Evolutionary conservation across 2,329 filamentous ascomycete species (phyloP), one percentile per base, ranked within the genome.

Genomic region (Phaeosphaeria sp.): DNA sequence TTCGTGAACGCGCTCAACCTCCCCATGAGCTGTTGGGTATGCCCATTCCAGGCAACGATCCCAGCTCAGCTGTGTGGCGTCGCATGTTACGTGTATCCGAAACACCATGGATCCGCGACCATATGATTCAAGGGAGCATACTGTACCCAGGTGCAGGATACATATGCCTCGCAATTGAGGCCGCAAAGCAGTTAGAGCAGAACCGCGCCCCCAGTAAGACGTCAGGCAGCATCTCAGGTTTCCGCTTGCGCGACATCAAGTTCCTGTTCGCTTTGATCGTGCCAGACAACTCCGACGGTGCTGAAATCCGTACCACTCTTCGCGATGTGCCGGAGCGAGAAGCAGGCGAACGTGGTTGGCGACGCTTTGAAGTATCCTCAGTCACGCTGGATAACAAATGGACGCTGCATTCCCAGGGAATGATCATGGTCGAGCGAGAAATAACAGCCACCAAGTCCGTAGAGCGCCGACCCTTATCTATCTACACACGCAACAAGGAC

Each of bases 401-500:
- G 39, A 42, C 39, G 17, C 3, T 42, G 3, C 39, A 42, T 3
- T n/a, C 39, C 39, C 17, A 42, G 15, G 39, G 39, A n/a, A 42
- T 42, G 39, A 42, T 42, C 39, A 10, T n/a, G 10, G 39, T 42
- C 9, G 39, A 42, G 25, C 25, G 25, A 27, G 25, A 27, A 9
- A 9, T 27, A 4, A 27, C 25, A 27, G 9, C 25, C 25, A 27
- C 25, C 25, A 27, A 27, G 5, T 5, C 25, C 25, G 9, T 27
- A 4, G 5, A 27, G 25, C 25, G 25, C 25, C 4, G 9, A 9
- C 25, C 25, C 25, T 27, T 27, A 9, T 27, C 25, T 27, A 27
- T 27, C 9, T 27, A 27, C 25, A 27, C 25, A 27, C 25, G 25
- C 25, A 27, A 27, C 25, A 27, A 27, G 25, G 72, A 78, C 21